These are phyloP conservation scores for Paramecium primaurelia DNA, from an alignment of 73 alveolate species.

Conservation along the genomic window DNA sequence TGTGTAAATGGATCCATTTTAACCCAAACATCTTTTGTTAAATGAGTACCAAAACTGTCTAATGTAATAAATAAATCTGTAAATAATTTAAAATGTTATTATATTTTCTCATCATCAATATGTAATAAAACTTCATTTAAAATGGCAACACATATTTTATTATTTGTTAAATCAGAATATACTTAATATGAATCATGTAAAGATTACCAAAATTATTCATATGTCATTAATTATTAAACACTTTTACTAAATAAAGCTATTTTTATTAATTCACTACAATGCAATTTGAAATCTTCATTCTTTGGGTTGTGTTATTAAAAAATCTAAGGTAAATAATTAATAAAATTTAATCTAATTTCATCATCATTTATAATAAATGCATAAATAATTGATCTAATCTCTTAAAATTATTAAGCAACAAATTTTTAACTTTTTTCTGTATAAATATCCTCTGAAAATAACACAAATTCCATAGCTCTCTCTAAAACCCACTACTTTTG, in stretches of 20 bases:
- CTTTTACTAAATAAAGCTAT: not conserved
- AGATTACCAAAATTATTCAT: conserved; percentile 15
- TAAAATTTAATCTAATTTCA: not conserved
- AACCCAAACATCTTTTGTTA: conserved; percentile 45
- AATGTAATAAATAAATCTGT: not conserved
- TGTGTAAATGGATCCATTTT: conserved; percentile 14
- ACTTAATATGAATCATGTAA: not conserved
- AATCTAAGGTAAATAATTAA: not conserved
- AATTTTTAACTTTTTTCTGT: conserved; percentile 22
- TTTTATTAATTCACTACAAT: not conserved
- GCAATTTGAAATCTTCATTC: not conserved
- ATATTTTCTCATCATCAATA: not conserved
- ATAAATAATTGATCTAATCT: not conserved
- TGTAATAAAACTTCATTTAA: not conserved
- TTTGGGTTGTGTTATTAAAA: not conserved
- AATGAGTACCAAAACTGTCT: conserved; percentile 44
- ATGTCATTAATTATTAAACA: not conserved
- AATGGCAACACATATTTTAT: not conserved
- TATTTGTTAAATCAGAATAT: not conserved
- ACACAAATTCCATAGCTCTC: not conserved
- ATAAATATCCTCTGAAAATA: not conserved
- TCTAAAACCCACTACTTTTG: not conserved
- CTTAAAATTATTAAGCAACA: not conserved
- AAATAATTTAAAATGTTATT: not conserved
- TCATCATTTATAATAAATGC: not conserved